Evolutionary conservation across 1,139 yeast species (phyloP).

Genomic region (Casaregolazyma suthepensis): DNA sequence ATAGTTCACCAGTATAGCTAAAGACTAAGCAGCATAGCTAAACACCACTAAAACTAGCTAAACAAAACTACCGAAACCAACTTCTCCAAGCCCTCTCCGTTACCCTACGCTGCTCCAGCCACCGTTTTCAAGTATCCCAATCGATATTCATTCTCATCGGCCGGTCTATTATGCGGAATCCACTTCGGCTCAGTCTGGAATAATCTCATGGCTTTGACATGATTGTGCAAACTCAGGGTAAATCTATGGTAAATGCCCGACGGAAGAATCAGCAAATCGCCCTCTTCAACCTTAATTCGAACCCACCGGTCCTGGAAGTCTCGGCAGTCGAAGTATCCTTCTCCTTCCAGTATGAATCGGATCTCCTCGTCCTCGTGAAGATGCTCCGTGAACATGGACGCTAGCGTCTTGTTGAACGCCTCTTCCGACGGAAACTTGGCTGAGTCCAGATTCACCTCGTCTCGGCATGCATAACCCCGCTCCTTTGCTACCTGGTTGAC

Average conservation of each 20-base stretch:
- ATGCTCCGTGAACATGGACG: slow-evolving; percentile 76
- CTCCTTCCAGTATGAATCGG: slow-evolving; percentile 82
- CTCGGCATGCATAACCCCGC: slow-evolving; percentile 76
- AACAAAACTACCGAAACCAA: too few relatives aligned
- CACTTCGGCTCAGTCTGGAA: slow-evolving; percentile 96
- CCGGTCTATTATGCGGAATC: slow-evolving; percentile 77
- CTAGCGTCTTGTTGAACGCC: slow-evolving; percentile 59
- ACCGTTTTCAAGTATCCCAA: slow-evolving; percentile 30
- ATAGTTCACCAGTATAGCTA: too few relatives aligned
- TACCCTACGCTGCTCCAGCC: background rate
- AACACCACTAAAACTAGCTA: too few relatives aligned
- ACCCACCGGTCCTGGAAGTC: slow-evolving; percentile 67
- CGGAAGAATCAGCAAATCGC: slow-evolving; percentile 62
- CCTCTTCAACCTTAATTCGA: slow-evolving; percentile 54
- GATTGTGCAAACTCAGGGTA: slow-evolving; percentile 58
- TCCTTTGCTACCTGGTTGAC: slow-evolving; percentile 63
- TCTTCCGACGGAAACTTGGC: slow-evolving; percentile 60
- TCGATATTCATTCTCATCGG: slow-evolving; percentile 39
- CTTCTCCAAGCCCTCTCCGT: background rate
- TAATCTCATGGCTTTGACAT: slow-evolving; percentile 71
- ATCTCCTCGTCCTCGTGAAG: slow-evolving; percentile 97
- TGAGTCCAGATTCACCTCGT: slow-evolving; percentile 56
- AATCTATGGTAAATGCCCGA: slow-evolving; percentile 93
- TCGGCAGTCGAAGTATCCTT: slow-evolving; percentile 88
- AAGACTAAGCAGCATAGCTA: too few relatives aligned